A percentile compares a stretch with the other conserved stretches of the same genome.
Conservation (phyloP, 768 basidiomycete species). For the Suillus brevipes region DNA sequence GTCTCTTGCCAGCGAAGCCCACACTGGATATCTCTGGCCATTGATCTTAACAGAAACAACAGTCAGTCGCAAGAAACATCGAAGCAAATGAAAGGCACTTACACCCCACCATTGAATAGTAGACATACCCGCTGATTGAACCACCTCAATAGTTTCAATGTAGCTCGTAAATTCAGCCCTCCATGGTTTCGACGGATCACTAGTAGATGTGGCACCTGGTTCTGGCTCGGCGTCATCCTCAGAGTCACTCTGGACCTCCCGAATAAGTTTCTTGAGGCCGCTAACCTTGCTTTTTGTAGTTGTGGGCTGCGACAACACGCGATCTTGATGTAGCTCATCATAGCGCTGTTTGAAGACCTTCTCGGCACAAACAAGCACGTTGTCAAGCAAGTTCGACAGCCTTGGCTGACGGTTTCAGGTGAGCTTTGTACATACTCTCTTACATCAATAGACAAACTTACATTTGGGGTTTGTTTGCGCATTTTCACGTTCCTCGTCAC, state of each 20-base stretch:
- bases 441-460: no score
- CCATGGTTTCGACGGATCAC: background rate
- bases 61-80: no score
- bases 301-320: background rate
- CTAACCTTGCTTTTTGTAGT: background rate
- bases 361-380: background rate
- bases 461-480: no score
- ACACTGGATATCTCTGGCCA: no score
- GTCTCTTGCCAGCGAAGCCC: no score
- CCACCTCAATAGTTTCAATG: background rate
- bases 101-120: background rate
- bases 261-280: background rate
- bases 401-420: no score
- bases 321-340: background rate
- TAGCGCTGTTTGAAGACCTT: background rate
- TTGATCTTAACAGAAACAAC: no score
- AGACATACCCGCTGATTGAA: background rate
- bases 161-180: background rate
- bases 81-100: no score
- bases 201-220: background rate
- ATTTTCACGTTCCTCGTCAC: no score
- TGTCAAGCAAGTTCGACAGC: no score
- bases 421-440: no score
- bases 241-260: background rate
- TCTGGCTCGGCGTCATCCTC: background rate